Conservation (phyloP, 192 early-diverging fungal genomes). For the Umbelopsis isabellina region DNA sequence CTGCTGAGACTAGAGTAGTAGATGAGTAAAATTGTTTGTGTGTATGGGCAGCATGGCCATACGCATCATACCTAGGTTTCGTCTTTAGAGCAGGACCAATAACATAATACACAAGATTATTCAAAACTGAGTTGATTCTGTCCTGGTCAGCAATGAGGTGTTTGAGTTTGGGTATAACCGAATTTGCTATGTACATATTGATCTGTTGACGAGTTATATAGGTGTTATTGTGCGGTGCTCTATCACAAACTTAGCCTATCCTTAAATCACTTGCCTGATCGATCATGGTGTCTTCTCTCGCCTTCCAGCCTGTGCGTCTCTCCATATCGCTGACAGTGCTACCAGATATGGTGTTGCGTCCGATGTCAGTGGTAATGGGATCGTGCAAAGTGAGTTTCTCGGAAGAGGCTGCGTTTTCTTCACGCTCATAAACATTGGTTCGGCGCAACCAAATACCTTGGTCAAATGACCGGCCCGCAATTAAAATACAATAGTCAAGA, state of each 20-base stretch:
- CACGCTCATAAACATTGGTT: constrained; percentile 46
- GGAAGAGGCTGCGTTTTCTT: constrained; percentile 11
- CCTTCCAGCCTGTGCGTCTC: constrained; percentile 51
- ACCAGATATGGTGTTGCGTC: constrained; percentile 29
- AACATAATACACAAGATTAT: constrained; percentile 84
- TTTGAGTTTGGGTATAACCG: constrained; percentile 71
- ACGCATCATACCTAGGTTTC: constrained; percentile 43
- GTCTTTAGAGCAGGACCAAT: constrained; percentile 71
- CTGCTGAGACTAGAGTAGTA: constrained; percentile 19
- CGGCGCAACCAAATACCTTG: constrained; percentile 68
- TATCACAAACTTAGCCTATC: too few species aligned
- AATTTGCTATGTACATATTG: constrained; percentile 43
- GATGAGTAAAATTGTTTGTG: not conserved
- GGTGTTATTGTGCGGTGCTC: not conserved
- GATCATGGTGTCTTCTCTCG: constrained; percentile 68
- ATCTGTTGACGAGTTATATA: constrained; percentile 26
- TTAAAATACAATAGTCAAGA: constrained; percentile 75
- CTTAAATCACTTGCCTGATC: constrained; percentile 45
- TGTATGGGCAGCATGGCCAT: not conserved
- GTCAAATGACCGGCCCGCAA: constrained; percentile 77
- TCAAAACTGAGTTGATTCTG: constrained; percentile 59
- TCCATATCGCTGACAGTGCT: constrained; percentile 47
- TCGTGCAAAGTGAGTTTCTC: not conserved
- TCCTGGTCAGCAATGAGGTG: constrained; percentile 78
- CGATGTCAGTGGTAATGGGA: not conserved